Conservation (phyloP, 2,329 filamentous ascomycete species). For the Amauroascus verrucosus region DNA sequence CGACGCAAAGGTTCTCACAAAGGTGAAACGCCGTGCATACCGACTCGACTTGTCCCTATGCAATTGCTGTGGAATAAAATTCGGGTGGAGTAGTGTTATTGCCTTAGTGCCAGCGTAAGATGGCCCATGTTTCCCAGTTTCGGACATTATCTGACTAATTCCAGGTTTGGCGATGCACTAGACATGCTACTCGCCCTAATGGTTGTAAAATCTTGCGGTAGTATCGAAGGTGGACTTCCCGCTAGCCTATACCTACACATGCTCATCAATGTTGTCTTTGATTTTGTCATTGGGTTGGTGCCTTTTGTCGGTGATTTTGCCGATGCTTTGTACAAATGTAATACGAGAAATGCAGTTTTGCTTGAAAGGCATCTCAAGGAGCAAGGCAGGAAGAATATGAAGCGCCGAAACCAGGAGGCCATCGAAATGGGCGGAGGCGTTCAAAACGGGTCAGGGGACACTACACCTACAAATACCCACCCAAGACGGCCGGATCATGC, state of each 20-base stretch:
- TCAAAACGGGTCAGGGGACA: slow-evolving; percentile 15
- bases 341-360: slow-evolving; percentile 39
- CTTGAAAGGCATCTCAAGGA: slow-evolving; percentile 37
- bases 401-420: neutral
- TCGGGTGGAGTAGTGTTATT: slow-evolving; percentile 83
- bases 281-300: slow-evolving; percentile 41
- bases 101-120: slow-evolving; percentile 71
- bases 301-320: slow-evolving; percentile 43
- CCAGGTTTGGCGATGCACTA: slow-evolving; percentile 62
- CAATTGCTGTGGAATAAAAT: slow-evolving; percentile 67
- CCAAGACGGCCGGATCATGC: slow-evolving; percentile 15
- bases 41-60: slow-evolving; percentile 75
- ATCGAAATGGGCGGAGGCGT: slow-evolving; percentile 6
- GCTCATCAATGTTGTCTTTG: slow-evolving; percentile 61
- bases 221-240: slow-evolving; percentile 64
- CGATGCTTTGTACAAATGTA: slow-evolving; percentile 41
- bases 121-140: neutral
- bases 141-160: neutral
- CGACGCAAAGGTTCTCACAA: slow-evolving; percentile 72
- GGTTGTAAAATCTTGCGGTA: slow-evolving; percentile 61
- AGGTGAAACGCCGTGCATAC: slow-evolving; percentile 77
- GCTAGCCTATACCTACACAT: slow-evolving; percentile 54
- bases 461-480: neutral
- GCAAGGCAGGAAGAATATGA: slow-evolving; percentile 25
- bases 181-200: slow-evolving; percentile 66